Base-by-base conservation (phyloP, 257 asterid genomes). In the Gynochthodes officinalis region DNA sequence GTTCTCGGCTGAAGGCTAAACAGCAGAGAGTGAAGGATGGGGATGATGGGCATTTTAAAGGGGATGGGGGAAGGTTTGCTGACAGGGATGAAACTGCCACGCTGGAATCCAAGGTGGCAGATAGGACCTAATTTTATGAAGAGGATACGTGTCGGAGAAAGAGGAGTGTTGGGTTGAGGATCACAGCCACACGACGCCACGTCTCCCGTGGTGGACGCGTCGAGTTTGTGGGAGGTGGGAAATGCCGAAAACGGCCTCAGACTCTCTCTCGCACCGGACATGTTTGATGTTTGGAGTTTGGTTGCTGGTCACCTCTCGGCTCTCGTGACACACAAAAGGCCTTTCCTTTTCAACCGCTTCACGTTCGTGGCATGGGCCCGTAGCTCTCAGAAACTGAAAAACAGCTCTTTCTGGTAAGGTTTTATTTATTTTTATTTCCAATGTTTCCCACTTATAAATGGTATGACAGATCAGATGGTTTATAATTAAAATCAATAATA, bases 131-230 rank as follows among this genome's bases (percentile, higher is more conserved):
- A 76, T 65, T 72, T 72, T 18, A 3, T 19, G 0, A 4, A 13
- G 9, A 57, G 75, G 73, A 14, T 75, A 88, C 91, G 90, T 85
- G 97, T 83, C 84, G 49, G 9, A 25, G 32, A 81, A 79, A 37
- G 52, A 80, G 83, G 55, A 42, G 43, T 9, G 69, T 59, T 68
- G 19, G 25, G 79, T 32, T 73, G 28, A 59, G 21, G 75, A 82
- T 72, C 52, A 71, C 80, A 33, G 66, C 79, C 75, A 67, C 83
- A 69, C 76, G 78, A 6, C 76, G 88, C 89, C 97, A 89, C 96
- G 90, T 87, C 54, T 68, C 33, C 4, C 15, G 52, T 16, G 55
- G 71, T 23, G 35, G 75, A 72, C 81, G 84, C 79, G 76, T 58
- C 70, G 27, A n/a, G 7, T 28, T 2, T 9, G 10, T 18, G 23